Percentiles rank a stretch among this genome's conserved stretches.
Conservation (phyloP, 2,329 filamentous ascomycete genomes). For the Chlorencoelia australis region DNA sequence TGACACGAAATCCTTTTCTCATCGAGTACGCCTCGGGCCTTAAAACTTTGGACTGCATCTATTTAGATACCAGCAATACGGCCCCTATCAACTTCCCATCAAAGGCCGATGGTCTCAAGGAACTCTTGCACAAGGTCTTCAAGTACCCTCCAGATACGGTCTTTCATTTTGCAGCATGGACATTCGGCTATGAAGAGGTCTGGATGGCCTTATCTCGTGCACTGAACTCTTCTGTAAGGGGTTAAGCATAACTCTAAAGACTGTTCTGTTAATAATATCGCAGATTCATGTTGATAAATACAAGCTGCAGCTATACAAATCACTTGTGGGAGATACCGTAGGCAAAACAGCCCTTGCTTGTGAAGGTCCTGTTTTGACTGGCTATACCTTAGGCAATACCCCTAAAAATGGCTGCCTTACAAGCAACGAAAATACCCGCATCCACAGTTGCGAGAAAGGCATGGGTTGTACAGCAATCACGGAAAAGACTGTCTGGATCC, state of each 20-base stretch:
- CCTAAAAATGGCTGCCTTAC: constrained; percentile 64
- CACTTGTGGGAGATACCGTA: constrained; percentile 37
- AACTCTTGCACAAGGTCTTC: constrained; percentile 60
- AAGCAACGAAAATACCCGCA: constrained; percentile 44
- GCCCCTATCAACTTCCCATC: constrained; percentile 39
- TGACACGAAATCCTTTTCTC: constrained; percentile 61
- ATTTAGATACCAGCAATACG: constrained; percentile 77
- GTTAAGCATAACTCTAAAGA: neutral
- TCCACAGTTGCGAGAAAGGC: constrained; percentile 82
- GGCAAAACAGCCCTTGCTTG: constrained; percentile 35
- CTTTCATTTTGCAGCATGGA: constrained; percentile 85
- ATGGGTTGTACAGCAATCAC: constrained; percentile 45
- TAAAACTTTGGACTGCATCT: constrained; percentile 67
- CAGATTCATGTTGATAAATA: constrained; percentile 78
- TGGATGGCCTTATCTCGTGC: constrained; percentile 72
- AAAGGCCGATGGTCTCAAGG: constrained; percentile 65
- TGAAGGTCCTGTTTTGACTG: constrained; percentile 59
- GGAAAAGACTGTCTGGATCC: constrained; percentile 59
- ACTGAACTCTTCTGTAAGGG: constrained; percentile 52
- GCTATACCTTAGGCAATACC: constrained; percentile 66
- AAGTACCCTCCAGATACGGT: constrained; percentile 62
- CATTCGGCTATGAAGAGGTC: constrained; percentile 86
- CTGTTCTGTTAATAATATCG: constrained; percentile 5
- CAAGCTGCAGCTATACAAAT: constrained; percentile 61
- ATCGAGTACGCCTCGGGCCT: constrained; percentile 61